Evolutionary conservation across 805 yeast species (phyloP).

Genomic region (Suhomyces sp.): DNA sequence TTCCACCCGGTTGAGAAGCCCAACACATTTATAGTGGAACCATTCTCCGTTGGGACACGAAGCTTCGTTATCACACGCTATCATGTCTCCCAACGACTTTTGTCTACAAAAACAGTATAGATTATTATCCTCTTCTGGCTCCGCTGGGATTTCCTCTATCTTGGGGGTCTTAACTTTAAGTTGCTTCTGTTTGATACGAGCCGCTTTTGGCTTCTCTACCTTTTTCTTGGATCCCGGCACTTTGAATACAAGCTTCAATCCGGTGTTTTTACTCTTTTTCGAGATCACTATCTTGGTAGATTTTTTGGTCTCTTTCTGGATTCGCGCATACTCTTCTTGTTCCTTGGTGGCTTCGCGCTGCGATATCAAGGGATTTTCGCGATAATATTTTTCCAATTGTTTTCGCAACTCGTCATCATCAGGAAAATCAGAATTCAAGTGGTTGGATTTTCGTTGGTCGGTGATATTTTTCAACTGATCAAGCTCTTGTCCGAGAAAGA

Average conservation of each 20-base stretch:
- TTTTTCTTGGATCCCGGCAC: slow-evolving; percentile 4
- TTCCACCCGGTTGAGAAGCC: slow-evolving; percentile 36
- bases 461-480: slow-evolving; percentile 15
- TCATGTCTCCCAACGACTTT: slow-evolving; percentile 29
- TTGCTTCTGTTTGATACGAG: background rate
- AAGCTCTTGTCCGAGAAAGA: slow-evolving; percentile 23
- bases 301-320: slow-evolving; percentile 38
- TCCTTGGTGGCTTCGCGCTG: slow-evolving; percentile 38
- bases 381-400: slow-evolving; percentile 34
- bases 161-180: background rate
- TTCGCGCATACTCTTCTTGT: slow-evolving; percentile 18
- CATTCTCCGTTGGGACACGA: slow-evolving; percentile 45
- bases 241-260: slow-evolving; percentile 10
- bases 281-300: slow-evolving; percentile 19
- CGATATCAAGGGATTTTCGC: slow-evolving; percentile 32
- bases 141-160: background rate
- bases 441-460: background rate
- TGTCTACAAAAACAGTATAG: slow-evolving; percentile 25
- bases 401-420: slow-evolving; percentile 21
- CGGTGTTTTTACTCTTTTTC: slow-evolving; percentile 2
- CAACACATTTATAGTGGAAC: slow-evolving; percentile 47
- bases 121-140: slow-evolving; percentile 9
- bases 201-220: background rate
- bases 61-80: slow-evolving; percentile 27
- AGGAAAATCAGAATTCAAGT: background rate